Evolutionary conservation across 768 basidiomycete species (phyloP), one percentile per base, ranked within the genome.

Genomic region (Strobilomyces echinocephalus): DNA sequence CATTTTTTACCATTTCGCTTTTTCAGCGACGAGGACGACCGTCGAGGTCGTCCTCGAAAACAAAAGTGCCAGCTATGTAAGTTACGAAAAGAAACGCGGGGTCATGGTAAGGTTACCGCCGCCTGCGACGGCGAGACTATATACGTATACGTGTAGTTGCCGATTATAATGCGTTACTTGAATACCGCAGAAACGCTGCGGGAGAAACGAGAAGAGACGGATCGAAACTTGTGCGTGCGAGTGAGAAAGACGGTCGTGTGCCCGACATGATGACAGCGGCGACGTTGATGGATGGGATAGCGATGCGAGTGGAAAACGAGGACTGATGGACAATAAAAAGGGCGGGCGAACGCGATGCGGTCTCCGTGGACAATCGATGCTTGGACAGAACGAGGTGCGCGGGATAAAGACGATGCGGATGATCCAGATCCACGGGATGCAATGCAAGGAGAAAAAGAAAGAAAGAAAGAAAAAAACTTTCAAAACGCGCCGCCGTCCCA

Each of bases 401-500:
- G 49, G 46, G 60, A 53, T 49, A 56, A 62, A 52, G 40, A 51
- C 46, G 48, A 41, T 42, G 49, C 8, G 30, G 6, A 9, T 30
- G 38, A 39, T 45, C 47, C 50, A 34, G 38, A 47, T 59, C 46
- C 58, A 43, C 40, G 40, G 38, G 35, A 53, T 52, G 24, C 6
- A 47, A 40, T 31, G 11, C 26, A 45, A 39, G 12, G 5, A 28
- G 51, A 9, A 52, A 50, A 21, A 21, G 12, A 34, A 26, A 31
- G 24, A 45, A 24, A 33, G 24, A 46, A 30, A 26, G 11, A 24
- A n/a, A 14, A 16, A 50, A 28, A 14, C 30, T 26, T 8, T 55
- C 46, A 73, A 34, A 69, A 70, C 18, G 63, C 64, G 18, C 70
- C 71, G 14, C 79, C 80, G 56, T 81, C 79, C 79, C 79, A 81